phyloP scores from a whole-genome alignment of 1,284 basidiomycete species.

The Cryptococcus sp. region DNA sequence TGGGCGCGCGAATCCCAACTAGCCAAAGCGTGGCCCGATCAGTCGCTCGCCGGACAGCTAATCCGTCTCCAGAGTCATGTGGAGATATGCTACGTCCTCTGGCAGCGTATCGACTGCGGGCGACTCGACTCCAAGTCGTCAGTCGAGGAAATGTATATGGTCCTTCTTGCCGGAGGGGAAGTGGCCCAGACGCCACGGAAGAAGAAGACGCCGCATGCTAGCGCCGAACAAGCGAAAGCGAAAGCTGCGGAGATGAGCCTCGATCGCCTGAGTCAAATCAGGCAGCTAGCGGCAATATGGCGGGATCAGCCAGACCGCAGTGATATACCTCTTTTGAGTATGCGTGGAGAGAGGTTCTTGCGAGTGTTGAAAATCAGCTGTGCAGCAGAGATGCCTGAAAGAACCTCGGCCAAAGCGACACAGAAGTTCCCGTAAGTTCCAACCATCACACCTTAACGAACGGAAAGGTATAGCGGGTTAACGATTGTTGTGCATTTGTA shows the following conservation, averaged over 20 bases:
- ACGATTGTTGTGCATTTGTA: neutral
- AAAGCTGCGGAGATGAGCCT: conserved; percentile 3
- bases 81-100: conserved; percentile 4
- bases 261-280: conserved; percentile 16
- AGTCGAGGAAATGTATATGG: conserved; percentile 2
- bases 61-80: conserved; percentile 8
- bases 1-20: neutral
- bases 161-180: neutral
- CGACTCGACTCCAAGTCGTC: neutral
- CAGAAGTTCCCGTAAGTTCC: conserved; percentile 26
- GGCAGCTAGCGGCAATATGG: conserved; percentile 35
- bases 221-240: conserved; percentile 6
- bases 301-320: conserved; percentile 6
- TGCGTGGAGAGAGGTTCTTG: conserved; percentile 10
- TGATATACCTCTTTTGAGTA: conserved; percentile 14
- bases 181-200: neutral
- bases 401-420: conserved; percentile 1
- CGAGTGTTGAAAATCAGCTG: conserved; percentile 26
- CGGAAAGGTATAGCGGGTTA: no score
- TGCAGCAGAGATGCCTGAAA: conserved; percentile 10
- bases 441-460: neutral
- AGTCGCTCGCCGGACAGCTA: conserved; percentile 1
- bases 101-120: conserved; percentile 1
- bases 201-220: conserved; percentile 1
- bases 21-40: conserved; percentile 3